Percentiles rank a stretch among this genome's conserved stretches.
Evolutionary conservation across 2,329 filamentous ascomycete genomes (phyloP).

Genomic region (Domatiomyces globalis): DNA sequence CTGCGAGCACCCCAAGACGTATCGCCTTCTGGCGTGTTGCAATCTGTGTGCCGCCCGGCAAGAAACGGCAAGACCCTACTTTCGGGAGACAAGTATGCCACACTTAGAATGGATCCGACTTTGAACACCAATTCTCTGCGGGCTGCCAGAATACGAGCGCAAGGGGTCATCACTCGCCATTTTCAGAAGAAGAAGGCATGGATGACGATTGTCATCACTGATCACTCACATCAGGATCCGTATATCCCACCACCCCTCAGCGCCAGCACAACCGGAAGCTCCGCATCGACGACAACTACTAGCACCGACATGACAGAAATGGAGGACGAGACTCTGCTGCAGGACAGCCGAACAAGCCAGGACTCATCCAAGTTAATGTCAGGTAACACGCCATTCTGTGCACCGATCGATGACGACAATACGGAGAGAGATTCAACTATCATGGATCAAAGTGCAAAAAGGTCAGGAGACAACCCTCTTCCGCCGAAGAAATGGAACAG

Average conservation of each 20-base stretch:
- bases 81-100: conserved; percentile 27
- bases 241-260: conserved; percentile 18
- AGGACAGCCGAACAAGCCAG: neutral
- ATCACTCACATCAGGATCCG: conserved; percentile 27
- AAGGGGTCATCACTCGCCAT: conserved; percentile 21
- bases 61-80: conserved; percentile 27
- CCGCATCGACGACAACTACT: neutral
- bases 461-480: conserved; percentile 4
- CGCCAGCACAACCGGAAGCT: neutral
- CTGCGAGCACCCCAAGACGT: conserved; percentile 33
- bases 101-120: conserved; percentile 16
- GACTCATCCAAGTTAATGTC: neutral
- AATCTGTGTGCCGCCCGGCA: conserved; percentile 30
- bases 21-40: conserved; percentile 30
- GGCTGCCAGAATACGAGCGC: conserved; percentile 31
- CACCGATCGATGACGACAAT: neutral
- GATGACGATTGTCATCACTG: conserved; percentile 28
- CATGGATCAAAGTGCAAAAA: neutral
- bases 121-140: conserved; percentile 32
- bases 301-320: neutral
- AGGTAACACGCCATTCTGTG: neutral
- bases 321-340: neutral
- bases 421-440: neutral
- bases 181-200: conserved; percentile 27
- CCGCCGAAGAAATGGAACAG: conserved; percentile 3